Percentiles rank a stretch among this genome's conserved stretches.
Evolutionary conservation across 2,329 filamentous ascomycete genomes (phyloP).

Genomic region (Exserohilum turcica): DNA sequence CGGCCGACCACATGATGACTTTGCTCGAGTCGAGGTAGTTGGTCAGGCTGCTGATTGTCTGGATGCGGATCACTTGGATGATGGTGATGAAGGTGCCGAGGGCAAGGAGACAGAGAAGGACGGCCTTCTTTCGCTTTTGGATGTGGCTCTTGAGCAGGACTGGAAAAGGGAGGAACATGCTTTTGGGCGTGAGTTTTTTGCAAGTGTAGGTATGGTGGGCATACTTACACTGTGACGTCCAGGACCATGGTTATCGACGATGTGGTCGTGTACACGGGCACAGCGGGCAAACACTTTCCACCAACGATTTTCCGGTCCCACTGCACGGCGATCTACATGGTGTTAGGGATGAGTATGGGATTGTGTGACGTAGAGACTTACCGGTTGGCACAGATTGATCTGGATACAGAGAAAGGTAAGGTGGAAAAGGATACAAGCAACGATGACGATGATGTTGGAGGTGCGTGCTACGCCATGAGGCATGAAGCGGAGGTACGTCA

Average conservation of each 20-base stretch:
- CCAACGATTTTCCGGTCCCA: slow-evolving; percentile 19
- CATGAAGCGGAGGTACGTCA: slow-evolving; percentile 24
- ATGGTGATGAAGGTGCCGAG: slow-evolving; percentile 23
- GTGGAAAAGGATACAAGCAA: slow-evolving; percentile 19
- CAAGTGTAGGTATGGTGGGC: not conserved
- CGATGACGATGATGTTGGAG: slow-evolving; percentile 13
- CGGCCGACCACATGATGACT: slow-evolving; percentile 23
- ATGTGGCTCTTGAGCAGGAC: slow-evolving; percentile 17
- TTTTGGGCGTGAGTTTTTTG: not conserved
- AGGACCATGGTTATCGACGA: slow-evolving; percentile 19
- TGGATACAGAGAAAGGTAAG: slow-evolving; percentile 18
- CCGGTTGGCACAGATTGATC: slow-evolving; percentile 21
- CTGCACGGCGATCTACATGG: slow-evolving; percentile 13
- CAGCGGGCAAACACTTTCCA: slow-evolving; percentile 18
- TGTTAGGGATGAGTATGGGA: not conserved
- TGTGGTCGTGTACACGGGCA: slow-evolving; percentile 22
- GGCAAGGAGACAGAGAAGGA: slow-evolving; percentile 15
- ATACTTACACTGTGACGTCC: slow-evolving; percentile 18
- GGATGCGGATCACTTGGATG: slow-evolving; percentile 21
- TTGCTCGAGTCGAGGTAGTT: slow-evolving; percentile 22
- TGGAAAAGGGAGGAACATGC: slow-evolving; percentile 22
- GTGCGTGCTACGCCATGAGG: slow-evolving; percentile 18
- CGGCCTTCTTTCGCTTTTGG: slow-evolving; percentile 21
- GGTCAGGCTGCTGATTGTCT: slow-evolving; percentile 15
- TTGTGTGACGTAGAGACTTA: not conserved